A percentile compares a stretch with the other conserved stretches of the same genome.
Evolutionary conservation across 2,329 filamentous ascomycete genomes (phyloP).

Genomic region (Exserohilum rostratum): DNA sequence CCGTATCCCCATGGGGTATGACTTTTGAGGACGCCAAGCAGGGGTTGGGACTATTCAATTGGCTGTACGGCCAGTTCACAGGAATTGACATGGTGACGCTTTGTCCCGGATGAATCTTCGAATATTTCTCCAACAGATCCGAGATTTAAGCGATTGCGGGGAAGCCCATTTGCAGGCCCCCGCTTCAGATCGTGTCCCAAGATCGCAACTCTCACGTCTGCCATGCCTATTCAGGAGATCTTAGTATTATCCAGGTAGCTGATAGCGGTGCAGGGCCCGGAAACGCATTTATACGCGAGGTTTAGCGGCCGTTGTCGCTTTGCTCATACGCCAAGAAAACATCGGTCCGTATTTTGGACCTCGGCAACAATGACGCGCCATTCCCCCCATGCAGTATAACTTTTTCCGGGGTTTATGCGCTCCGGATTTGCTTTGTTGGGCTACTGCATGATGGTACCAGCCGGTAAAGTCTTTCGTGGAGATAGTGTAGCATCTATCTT

Average conservation of each 20-base stretch:
- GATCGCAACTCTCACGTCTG: not conserved
- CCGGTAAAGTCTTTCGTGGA: not conserved
- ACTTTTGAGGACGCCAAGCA: constrained; percentile 1
- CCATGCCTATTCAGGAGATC: constrained; percentile 9
- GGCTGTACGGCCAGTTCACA: not conserved
- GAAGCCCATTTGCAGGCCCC: not conserved
- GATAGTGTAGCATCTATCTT: not conserved
- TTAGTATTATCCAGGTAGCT: constrained; percentile 10
- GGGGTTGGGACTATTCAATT: constrained; percentile 1
- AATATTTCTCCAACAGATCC: not conserved
- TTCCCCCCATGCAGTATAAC: constrained; percentile 5
- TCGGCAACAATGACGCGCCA: constrained; percentile 9
- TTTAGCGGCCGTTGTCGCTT: not conserved
- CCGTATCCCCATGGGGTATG: constrained; percentile 26
- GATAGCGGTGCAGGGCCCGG: constrained; percentile 8
- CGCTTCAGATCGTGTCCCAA: not conserved
- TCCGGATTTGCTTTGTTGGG: constrained; percentile 1
- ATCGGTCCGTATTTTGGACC: constrained; percentile 6
- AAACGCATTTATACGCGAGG: constrained; percentile 21
- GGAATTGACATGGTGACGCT: constrained; percentile 4
- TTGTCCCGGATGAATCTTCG: constrained; percentile 15
- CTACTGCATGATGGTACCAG: not conserved
- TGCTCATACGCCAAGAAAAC: constrained; percentile 10
- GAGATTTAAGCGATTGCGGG: constrained; percentile 1
- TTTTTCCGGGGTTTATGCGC: constrained; percentile 17